Evolutionary conservation across 2,329 filamentous ascomycete species (phyloP), one percentile per base, ranked within the genome.

Genomic region (Aureobasidium leucospermi): DNA sequence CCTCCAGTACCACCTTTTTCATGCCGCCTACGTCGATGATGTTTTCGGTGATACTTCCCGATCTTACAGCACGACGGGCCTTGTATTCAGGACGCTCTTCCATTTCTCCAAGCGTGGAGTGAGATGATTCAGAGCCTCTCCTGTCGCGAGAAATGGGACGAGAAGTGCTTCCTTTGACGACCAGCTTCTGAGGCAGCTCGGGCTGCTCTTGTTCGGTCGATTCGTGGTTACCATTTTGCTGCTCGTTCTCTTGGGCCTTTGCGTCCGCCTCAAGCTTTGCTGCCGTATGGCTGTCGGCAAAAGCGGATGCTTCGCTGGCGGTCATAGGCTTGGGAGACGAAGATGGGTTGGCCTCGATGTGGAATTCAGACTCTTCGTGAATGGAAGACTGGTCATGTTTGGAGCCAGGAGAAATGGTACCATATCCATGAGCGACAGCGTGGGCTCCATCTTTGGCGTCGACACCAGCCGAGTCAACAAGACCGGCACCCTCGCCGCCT

Each of bases 11-110:
- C 46, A 90, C 83, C 73, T 93, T 93, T 63, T 84, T 83, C 56
- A 91, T 81, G 2, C 89, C 89, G 59, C 86, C 84, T 2, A 86
- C 78, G 67, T 92, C 86, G 59, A 91, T 76, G n/a, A 89, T 77
- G 62, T 88, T 89, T 72, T 92, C 88, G 0, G 88, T 90, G 66
- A 92, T 90, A 69, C 86, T 89, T 31, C 89, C 88, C 65, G 85
- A 89, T 60, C 87, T 80, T 6, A 85, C 85, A 4, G 65, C 61
- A 13, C 67, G 65, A 8, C 66, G 62, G 31, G 47, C n/a, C 63
- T 65, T 38, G 64, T 64, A 6, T 65, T 63, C 41, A 69, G 62
- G 62, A 64, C 58, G 45, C 60, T 66, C 61, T 62, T 65, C 65
- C 64, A 66, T 47, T 59, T 69, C 70, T 9, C 62, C 64, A 3